A percentile compares a stretch with the other conserved stretches of the same genome.
Conservation (phyloP, 2,329 filamentous ascomycete species). For the Xylariaceae sp. region DNA sequence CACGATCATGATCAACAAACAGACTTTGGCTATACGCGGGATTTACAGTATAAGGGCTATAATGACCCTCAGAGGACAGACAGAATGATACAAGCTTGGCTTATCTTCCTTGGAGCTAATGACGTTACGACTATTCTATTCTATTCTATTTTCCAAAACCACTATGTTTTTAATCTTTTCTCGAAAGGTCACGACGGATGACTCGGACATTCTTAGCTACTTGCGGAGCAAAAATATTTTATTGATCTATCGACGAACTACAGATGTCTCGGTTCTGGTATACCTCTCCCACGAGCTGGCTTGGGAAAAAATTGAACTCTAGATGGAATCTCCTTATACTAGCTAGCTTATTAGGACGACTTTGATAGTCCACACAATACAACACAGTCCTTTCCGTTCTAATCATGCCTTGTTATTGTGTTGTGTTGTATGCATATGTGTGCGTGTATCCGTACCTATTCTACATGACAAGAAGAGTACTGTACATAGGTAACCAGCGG, state of each 20-base stretch:
- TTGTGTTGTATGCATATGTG: conserved; percentile 9
- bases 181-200: not conserved
- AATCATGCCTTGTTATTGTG: conserved; percentile 6
- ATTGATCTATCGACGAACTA: not conserved
- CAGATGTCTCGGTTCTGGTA: not conserved
- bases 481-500: not conserved
- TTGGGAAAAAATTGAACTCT: not conserved
- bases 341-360: not conserved
- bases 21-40: not conserved
- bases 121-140: conserved; percentile 5
- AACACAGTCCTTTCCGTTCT: no score
- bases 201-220: not conserved
- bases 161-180: not conserved
- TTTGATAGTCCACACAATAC: conserved; percentile 9
- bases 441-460: conserved; percentile 9
- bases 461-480: no score
- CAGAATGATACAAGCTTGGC: not conserved
- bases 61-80: no score
- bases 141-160: not conserved
- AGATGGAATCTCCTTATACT: not conserved
- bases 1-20: not conserved
- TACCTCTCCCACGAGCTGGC: not conserved
- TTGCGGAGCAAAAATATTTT: not conserved
- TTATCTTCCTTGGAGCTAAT: not conserved
- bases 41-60: no score